These are phyloP conservation scores for Coniferiporia sulphurascens DNA, from an alignment of 1,284 basidiomycete genomes.

Conservation along the genomic window DNA sequence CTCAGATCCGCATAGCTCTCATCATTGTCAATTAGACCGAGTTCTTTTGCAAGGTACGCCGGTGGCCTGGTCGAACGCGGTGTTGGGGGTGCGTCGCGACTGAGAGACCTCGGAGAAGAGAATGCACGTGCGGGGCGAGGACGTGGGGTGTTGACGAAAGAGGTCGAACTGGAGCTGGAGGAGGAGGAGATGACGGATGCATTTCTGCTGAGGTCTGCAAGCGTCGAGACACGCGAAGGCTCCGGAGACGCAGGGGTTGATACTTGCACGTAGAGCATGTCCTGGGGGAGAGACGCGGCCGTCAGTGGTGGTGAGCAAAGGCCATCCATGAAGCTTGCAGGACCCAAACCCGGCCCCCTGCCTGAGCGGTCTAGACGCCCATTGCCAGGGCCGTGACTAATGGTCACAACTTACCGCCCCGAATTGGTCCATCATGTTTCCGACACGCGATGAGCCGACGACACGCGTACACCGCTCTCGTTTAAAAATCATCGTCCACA, in stretches of 20 bases:
- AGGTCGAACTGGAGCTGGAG: conserved; percentile 53
- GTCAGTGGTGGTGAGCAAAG: not conserved
- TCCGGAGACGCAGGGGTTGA: conserved; percentile 33
- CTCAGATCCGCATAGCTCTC: conserved; percentile 21
- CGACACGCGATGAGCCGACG: too few species aligned
- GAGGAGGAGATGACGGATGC: conserved; percentile 69
- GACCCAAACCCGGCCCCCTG: not conserved
- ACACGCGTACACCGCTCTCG: too few species aligned
- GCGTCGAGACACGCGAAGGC: conserved; percentile 34
- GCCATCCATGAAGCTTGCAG: not conserved
- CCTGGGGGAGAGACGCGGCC: not conserved
- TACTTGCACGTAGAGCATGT: conserved; percentile 40
- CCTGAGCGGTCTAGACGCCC: not conserved
- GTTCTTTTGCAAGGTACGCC: conserved; percentile 55
- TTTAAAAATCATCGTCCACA: not conserved
- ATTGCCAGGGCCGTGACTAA: too few species aligned
- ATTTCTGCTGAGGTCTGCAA: conserved; percentile 68
- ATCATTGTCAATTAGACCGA: conserved; percentile 41
- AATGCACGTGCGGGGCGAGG: conserved; percentile 61
- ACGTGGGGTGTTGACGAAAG: conserved; percentile 40
- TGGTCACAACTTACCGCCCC: too few species aligned
- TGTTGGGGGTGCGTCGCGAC: conserved; percentile 45
- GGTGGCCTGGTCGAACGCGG: conserved; percentile 45
- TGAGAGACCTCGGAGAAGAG: conserved; percentile 57
- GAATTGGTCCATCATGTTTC: too few species aligned